These are phyloP conservation scores for Xerocomellus amylosporus DNA, from an alignment of 768 basidiomycete species.

Conservation along the genomic window DNA sequence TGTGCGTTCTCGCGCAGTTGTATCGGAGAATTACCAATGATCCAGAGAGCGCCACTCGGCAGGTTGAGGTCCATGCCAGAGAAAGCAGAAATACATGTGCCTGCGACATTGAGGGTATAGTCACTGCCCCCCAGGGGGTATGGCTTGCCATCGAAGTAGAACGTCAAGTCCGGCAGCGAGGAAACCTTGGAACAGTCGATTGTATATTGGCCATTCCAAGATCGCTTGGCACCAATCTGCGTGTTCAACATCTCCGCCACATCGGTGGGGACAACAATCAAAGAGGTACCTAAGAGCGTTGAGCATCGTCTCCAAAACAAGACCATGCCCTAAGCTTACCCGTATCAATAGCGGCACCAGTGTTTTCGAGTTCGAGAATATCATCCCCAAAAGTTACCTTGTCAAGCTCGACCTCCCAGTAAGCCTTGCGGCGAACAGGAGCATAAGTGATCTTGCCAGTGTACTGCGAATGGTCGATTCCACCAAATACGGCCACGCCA, in stretches of 20 bases:
- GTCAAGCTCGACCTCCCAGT: constrained; percentile 97
- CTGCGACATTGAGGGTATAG: constrained; percentile 87
- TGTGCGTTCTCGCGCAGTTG: neutral
- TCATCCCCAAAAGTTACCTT: constrained; percentile 85
- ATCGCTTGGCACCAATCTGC: constrained; percentile 89
- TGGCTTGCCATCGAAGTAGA: constrained; percentile 77
- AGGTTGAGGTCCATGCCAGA: constrained; percentile 87
- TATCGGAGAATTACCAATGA: constrained; percentile 59
- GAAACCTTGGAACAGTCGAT: constrained; percentile 86
- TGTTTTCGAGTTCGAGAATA: constrained; percentile 84
- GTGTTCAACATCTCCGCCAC: constrained; percentile 97
- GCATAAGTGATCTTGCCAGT: constrained; percentile 80
- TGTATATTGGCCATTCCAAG: constrained; percentile 95
- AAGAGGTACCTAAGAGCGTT: constrained; percentile 68
- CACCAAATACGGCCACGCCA: constrained; percentile 90
- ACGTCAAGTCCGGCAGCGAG: constrained; percentile 76
- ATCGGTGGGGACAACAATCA: constrained; percentile 91
- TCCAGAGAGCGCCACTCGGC: constrained; percentile 81
- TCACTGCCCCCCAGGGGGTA: constrained; percentile 81
- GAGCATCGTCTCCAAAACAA: neutral
- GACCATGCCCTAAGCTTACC: constrained; percentile 41
- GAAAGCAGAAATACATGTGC: constrained; percentile 93
- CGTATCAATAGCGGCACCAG: constrained; percentile 91
- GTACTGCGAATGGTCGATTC: constrained; percentile 76
- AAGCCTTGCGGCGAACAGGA: constrained; percentile 91